Evolutionary conservation across 2,329 filamentous ascomycete species (phyloP), one percentile per base, ranked within the genome.

Genomic region (Dactylellina cionopaga): DNA sequence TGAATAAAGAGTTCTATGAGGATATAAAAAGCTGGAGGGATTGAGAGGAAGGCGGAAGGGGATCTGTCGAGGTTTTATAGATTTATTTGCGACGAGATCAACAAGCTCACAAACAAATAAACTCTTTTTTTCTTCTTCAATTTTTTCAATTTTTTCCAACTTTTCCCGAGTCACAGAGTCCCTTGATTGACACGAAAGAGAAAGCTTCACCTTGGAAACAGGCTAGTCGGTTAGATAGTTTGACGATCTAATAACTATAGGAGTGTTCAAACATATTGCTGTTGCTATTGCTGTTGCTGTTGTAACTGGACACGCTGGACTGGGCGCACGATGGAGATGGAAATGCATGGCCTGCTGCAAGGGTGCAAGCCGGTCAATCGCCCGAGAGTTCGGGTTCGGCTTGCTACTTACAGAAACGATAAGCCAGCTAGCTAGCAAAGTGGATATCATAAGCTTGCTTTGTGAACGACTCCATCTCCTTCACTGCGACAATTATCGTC

Each of bases 331-430:
- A n/a, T n/a, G n/a, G n/a, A n/a, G n/a, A n/a, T n/a, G n/a, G n/a
- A n/a, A n/a, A n/a, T n/a, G n/a, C n/a, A n/a, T n/a, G n/a, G n/a
- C n/a, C n/a, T n/a, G n/a, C n/a, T n/a, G n/a, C n/a, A n/a, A n/a
- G n/a, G n/a, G n/a, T n/a, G n/a, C n/a, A n/a, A n/a, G n/a, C n/a
- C n/a, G n/a, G n/a, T n/a, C n/a, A 55, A 55, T 41, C 51, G 24
- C 22, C 56, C 43, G 41, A 33, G 59, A 46, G 9, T 11, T 35
- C 46, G 46, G 56, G 47, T 49, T 70, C 47, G 39, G 47, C 22
- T 70, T 70, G 65, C 65, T 70, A n/a, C 35, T 62, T 54, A 39
- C 46, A 56, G 65, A 62, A 70, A 35, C 24, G 56, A 70, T 65
- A n/a, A n/a, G n/a, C n/a, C n/a, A n/a, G n/a, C n/a, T n/a, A 22